phyloP scores from a whole-genome alignment of 257 asterid genomes.

The Solanum dulcamara region DNA sequence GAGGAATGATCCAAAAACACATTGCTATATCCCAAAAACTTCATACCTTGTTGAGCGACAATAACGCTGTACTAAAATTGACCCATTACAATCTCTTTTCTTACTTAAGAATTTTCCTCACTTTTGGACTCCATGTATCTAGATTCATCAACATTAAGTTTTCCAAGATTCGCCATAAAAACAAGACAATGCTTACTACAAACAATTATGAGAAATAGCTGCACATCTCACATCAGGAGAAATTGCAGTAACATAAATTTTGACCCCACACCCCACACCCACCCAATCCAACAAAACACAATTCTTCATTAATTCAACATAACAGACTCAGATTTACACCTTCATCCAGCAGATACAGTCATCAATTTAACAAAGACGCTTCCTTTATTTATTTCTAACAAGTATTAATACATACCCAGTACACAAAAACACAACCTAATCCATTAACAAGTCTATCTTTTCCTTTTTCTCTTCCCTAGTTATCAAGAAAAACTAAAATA shows the following conservation, averaged over 20 bases:
- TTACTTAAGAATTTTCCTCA: neutral
- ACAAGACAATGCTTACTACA: neutral
- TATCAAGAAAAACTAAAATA: neutral
- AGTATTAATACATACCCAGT: neutral
- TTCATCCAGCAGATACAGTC: neutral
- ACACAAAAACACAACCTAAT: neutral
- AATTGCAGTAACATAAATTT: neutral
- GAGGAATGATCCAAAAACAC: neutral
- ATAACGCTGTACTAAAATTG: neutral
- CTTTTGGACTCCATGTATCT: neutral
- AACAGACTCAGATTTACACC: neutral
- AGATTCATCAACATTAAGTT: neutral
- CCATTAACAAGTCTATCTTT: neutral
- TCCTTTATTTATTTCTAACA: neutral
- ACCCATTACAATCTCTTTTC: neutral
- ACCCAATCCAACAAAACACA: neutral
- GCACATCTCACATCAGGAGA: neutral
- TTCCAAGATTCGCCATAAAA: neutral
- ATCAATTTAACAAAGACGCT: neutral
- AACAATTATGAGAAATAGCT: neutral
- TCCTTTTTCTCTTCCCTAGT: neutral
- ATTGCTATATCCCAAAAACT: neutral
- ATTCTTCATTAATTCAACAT: neutral
- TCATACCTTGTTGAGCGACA: neutral
- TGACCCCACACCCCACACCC: neutral